Percentiles rank a stretch among this genome's conserved stretches.
phyloP scores from a whole-genome alignment of 2,329 filamentous ascomycete species.

The Parastagonospora nodorum region DNA sequence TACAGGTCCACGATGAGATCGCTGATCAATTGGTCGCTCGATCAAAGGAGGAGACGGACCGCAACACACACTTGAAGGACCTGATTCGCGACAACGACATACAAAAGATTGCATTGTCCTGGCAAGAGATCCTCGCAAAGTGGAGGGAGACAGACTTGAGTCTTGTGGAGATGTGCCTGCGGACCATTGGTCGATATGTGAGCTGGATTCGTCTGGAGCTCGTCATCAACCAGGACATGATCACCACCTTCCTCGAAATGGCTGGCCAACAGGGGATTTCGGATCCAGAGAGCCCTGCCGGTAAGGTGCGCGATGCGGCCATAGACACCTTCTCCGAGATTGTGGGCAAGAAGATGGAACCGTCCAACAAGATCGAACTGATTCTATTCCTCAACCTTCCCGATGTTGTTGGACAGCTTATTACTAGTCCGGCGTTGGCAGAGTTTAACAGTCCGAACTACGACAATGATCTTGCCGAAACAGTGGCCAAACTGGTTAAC shows the following conservation, averaged over 20 bases:
- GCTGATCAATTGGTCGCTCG: conserved; percentile 87
- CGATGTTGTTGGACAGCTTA: conserved; percentile 82
- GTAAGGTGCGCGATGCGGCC: conserved; percentile 85
- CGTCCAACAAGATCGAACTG: conserved; percentile 90
- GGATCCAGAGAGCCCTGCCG: conserved; percentile 62
- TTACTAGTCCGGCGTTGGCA: conserved; percentile 78
- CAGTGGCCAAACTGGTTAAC: conserved; percentile 94
- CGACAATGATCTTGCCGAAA: conserved; percentile 93
- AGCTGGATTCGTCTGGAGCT: conserved; percentile 98
- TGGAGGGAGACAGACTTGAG: conserved; percentile 71
- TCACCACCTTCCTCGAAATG: conserved; percentile 82
- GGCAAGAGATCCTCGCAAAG: conserved; percentile 85
- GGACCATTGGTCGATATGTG: conserved; percentile 94
- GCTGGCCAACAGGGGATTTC: conserved; percentile 72
- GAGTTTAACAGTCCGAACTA: conserved; percentile 83
- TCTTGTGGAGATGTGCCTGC: conserved; percentile 85
- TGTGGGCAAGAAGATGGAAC: conserved; percentile 96
- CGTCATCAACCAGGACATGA: conserved; percentile 81
- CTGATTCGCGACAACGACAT: conserved; percentile 85
- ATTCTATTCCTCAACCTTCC: conserved; percentile 88
- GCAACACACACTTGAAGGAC: conserved; percentile 90
- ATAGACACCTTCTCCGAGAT: conserved; percentile 96
- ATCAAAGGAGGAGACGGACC: conserved; percentile 77
- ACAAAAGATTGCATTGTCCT: conserved; percentile 83
- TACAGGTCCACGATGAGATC: conserved; percentile 95